Evolutionary conservation across 2,329 filamentous ascomycete species (phyloP).

Genomic region (Niveomyces coronatus): DNA sequence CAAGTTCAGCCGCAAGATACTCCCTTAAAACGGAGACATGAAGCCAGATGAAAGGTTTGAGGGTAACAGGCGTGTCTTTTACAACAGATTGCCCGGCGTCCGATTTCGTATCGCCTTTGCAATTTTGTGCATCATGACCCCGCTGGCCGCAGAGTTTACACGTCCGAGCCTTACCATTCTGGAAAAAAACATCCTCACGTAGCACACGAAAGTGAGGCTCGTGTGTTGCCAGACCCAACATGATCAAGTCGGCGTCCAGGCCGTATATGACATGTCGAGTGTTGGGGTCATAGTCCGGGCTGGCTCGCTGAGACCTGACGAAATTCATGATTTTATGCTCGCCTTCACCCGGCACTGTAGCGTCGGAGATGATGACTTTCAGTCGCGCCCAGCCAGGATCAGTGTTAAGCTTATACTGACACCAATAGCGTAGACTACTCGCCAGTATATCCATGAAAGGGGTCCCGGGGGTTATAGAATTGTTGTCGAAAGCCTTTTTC

Average conservation of each 20-base stretch:
- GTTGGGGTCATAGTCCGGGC: conserved; percentile 88
- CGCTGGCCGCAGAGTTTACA: conserved; percentile 88
- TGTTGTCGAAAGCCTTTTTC: conserved; percentile 88
- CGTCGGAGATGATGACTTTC: conserved; percentile 97
- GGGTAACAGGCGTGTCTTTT: conserved; percentile 56
- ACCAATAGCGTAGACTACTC: conserved; percentile 86
- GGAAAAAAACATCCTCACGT: conserved; percentile 91
- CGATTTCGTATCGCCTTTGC: conserved; percentile 66
- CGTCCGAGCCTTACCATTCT: conserved; percentile 70
- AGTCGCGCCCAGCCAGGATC: conserved; percentile 92
- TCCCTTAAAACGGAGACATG: conserved; percentile 87
- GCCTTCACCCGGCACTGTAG: conserved; percentile 92
- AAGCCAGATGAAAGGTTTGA: conserved; percentile 97
- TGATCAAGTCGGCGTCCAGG: conserved; percentile 94
- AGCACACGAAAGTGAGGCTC: conserved; percentile 95
- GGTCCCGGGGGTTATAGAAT: conserved; percentile 85
- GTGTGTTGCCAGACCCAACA: conserved; percentile 93
- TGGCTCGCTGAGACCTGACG: conserved; percentile 82
- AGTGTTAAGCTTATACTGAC: conserved; percentile 93
- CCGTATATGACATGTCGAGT: conserved; percentile 98
- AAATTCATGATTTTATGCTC: conserved; percentile 99
- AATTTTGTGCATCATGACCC: conserved; percentile 82
- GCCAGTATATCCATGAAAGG: conserved; percentile 98
- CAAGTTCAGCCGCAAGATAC: conserved; percentile 83
- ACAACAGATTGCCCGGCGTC: conserved; percentile 74